These are phyloP conservation scores for Hordeum vulgare DNA, from an alignment of 176 grass and related monocot genomes.

Conservation along the genomic window DNA sequence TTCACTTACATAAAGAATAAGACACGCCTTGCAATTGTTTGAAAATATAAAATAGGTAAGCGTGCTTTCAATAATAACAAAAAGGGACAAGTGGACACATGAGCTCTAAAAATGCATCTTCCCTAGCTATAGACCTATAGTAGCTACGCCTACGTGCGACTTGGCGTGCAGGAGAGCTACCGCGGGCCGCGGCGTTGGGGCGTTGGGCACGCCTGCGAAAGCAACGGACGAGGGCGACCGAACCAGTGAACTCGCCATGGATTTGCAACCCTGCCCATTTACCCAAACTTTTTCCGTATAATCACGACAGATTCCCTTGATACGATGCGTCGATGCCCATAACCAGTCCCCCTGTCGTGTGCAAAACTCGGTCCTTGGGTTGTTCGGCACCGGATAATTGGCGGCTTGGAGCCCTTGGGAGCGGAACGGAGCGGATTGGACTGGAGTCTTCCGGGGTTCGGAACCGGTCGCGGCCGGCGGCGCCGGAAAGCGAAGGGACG, in stretches of 20 bases:
- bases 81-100: not conserved
- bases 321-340: too few species aligned
- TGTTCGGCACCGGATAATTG: not conserved
- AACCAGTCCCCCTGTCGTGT: not conserved
- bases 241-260: constrained; percentile 15
- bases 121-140: not conserved
- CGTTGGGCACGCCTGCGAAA: not conserved
- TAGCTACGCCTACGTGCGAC: not conserved
- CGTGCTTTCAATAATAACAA: too few species aligned
- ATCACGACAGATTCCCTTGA: not conserved
- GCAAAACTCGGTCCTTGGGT: not conserved
- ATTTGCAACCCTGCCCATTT: not conserved
- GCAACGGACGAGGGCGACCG: not conserved
- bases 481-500: constrained; percentile 2
- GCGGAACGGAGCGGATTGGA: not conserved
- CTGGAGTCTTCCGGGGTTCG: not conserved
- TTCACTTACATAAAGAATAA: too few species aligned
- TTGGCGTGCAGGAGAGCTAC: not conserved
- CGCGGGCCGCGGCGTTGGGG: not conserved
- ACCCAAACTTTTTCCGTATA: not conserved
- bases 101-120: not conserved
- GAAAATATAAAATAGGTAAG: too few species aligned
- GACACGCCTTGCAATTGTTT: too few species aligned
- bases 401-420: not conserved
- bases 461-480: not conserved